Evolutionary conservation across 306 rosid genomes (phyloP), one percentile per base, ranked within the genome.

Genomic region (Castanea crenata): DNA sequence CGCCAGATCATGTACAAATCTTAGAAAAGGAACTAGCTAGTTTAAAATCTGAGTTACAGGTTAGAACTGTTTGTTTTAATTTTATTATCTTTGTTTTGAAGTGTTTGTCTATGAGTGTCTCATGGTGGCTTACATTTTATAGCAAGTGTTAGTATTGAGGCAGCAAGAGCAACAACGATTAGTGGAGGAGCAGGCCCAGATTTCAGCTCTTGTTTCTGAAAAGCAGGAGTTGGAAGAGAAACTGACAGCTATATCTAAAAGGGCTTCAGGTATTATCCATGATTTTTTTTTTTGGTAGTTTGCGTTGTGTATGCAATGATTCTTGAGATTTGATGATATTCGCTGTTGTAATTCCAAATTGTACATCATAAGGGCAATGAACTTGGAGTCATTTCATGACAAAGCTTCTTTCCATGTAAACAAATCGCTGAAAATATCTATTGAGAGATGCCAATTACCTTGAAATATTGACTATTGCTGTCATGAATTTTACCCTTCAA

Each of bases 221-320:
- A 95, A 95, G 86, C 94, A 86, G 81, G 93, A 85, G 76, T 77
- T 95, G 85, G 97, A 91, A 79, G 93, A 91, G 84, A 90, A 89
- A 77, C 88, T 95, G 69, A 77, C 83, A 78, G 86, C 86, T 69
- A 69, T 88, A 74, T 82, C 91, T 19, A 76, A 46, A 77, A 87
- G 55, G 73, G 85, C 85, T 63, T 77, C 97, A 85, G 99, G 97
- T 94, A 78, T 79, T 63, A 34, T 69, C 56, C 65, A 16, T 75
- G 25, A 77, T 35, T 49, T 0, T 12, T 49, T 49, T 67, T 46
- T 75, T 80, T 76, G n/a, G 44, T 15, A 44, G 18, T 65, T 58
- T 67, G 44, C 51, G 21, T 55, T 77, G 31, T 71, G 61, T 29
- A 21, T 79, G 58, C 68, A 35, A 52, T 19, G 57, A 64, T 69